Base-by-base conservation (phyloP, 495 filamentous ascomycete species). In the Rhizodiscina lignyota region DNA sequence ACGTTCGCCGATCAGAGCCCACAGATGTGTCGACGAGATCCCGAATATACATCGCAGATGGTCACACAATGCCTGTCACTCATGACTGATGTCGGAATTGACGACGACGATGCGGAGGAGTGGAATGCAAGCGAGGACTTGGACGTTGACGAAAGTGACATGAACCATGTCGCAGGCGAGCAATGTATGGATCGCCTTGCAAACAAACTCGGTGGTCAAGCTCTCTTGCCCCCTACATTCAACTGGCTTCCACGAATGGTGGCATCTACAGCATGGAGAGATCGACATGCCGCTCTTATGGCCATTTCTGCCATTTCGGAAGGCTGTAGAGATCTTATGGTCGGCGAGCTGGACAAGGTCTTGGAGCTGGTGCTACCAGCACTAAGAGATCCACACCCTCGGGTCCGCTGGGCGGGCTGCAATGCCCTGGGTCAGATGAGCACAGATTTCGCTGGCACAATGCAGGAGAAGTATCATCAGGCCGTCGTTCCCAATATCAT, bases 361-460 rank as follows among this genome's bases (percentile, higher is more conserved):
- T 64, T 99, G 39, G 84, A 86, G 32, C 67, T 96, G 18, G 89
- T 99, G 27, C 73, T 94, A 27, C 91, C 91, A 11, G 81, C 87
- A 32, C 67, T 99, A n/a, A 73, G 76, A 41, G 86, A 96, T 44
- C 66, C 77, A 27, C 91, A 96, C 52, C 83, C 91, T 16, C 80
- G 91, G 39, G 91, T 99, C 32, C 79, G 89, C 37, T 99, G 91
- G 74, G 91, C 91, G 21, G 91, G 86, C 23, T 99, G 91, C 62
- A 96, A 99, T 52, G 91, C 91, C n/a, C 64, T 99, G 18, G 91
- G 91, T 11, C 91, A 99, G 55, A 99, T 99, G 91, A 96, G 91
- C 57, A 99, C 91, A 6, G 91, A 99, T 55, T 99, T 99, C 53
- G 89, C 91, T 21, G 87, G 85, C 1, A 93, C 81, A 10, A 96